phyloP scores from a whole-genome alignment of 768 basidiomycete species.

The Termitomyces sp. region DNA sequence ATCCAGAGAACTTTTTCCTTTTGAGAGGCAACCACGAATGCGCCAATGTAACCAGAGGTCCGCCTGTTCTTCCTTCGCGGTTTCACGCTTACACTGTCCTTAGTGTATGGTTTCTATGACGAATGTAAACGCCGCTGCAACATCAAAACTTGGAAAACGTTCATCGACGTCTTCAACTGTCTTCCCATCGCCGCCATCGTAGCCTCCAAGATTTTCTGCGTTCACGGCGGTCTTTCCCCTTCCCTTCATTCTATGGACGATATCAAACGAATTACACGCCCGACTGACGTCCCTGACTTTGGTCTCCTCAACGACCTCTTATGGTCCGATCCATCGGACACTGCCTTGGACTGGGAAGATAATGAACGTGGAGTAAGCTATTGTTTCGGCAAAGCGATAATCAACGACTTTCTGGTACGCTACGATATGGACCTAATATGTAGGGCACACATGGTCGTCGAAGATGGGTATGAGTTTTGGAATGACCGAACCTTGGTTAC shows the following conservation, averaged over 20 bases:
- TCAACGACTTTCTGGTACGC: conserved; percentile 90
- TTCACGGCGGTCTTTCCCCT: conserved; percentile 93
- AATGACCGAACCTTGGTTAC: conserved; percentile 98
- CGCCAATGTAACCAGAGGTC: conserved; percentile 97
- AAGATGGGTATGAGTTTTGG: conserved; percentile 99
- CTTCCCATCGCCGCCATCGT: conserved; percentile 98
- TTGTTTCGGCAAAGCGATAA: conserved; percentile 97
- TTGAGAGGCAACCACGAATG: conserved; percentile 98
- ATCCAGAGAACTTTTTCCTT: conserved; percentile 99
- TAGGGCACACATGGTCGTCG: conserved; percentile 99
- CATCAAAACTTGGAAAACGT: conserved; percentile 99
- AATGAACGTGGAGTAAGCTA: conserved; percentile 99
- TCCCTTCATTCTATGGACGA: conserved; percentile 96
- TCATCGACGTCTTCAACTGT: conserved; percentile 99
- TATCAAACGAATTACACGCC: conserved; percentile 95
- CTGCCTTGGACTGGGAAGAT: conserved; percentile 98
- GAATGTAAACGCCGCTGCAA: conserved; percentile 99
- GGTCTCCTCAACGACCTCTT: conserved; percentile 94
- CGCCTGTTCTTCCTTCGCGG: conserved; percentile 3
- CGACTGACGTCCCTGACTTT: conserved; percentile 98
- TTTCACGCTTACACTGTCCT: conserved; percentile 13
- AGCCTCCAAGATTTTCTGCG: conserved; percentile 99
- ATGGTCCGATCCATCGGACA: conserved; percentile 98
- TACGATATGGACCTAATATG: conserved; percentile 99
- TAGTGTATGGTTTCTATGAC: conserved; percentile 99